Base-by-base conservation (phyloP, 1,284 basidiomycete genomes). In the Ustilago shanxiensis region DNA sequence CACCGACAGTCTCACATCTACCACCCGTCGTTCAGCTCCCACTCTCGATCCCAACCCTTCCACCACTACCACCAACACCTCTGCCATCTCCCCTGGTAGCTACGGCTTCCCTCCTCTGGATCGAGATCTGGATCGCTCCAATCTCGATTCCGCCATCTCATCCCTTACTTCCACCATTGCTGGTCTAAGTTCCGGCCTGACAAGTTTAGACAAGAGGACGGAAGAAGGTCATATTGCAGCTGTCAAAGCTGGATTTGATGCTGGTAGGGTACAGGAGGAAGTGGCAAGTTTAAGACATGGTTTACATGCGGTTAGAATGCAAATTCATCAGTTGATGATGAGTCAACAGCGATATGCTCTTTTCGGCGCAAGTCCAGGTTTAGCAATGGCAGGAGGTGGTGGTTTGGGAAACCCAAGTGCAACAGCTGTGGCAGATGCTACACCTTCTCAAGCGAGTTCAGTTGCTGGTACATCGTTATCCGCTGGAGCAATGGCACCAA, bases 301-400 rank as follows among this genome's bases (percentile, higher is more conserved):
- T 1, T 54, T 81, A 50, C 79, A 79, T 29, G 72, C 79, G 4
- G 57, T 81, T 2, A 20, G 79, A n/a, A 70, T 81, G 67, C 77
- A 79, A 55, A 76, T 79, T 26, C 76, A 79, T 54, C 72, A 77
- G 49, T 64, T 77, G 2, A 54, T 77, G 35, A 77, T 77, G 75
- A 52, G 47, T 39, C 67, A 77, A 35, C 75, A 77, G 53, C 33
- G 75, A n/a, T 44, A 65, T 56, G 75, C 67, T n/a, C 41, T 77
- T n/a, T 74, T 74, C 39, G 35, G 44, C 0, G 39, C 66, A 10
- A 24, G 14, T 4, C 47, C 35, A 3, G 35, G 47, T 49, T 7
- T 28, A 52, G 22, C 29, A 16, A 11, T 24, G 4, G 31, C 55
- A 11, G 52, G 31, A 29, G 37, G 53, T 13, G 37, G 35, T 33